Evolutionary conservation across 176 grass and related monocot genomes (phyloP).

Genomic region (Avena insularis): DNA sequence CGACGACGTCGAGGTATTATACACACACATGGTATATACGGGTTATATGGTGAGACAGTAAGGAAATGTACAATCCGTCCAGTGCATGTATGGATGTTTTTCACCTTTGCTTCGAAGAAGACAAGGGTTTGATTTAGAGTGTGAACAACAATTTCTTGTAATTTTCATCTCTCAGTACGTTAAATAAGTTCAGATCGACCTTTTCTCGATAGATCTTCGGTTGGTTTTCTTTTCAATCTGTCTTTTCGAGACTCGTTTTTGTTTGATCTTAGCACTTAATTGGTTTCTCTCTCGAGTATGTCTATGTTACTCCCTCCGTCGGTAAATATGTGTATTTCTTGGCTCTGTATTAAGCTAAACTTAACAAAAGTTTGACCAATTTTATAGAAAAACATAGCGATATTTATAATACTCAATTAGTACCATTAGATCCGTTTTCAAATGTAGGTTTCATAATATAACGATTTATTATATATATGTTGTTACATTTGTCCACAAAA

Average conservation of each 20-base stretch:
- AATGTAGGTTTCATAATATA: too few relatives aligned
- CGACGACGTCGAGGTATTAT: not conserved
- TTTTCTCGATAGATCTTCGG: not conserved
- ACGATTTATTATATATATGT: too few relatives aligned
- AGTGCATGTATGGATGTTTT: not conserved
- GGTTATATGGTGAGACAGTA: slow-evolving; percentile 8
- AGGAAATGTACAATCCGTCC: not conserved
- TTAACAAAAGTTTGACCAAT: too few relatives aligned
- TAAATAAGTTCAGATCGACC: not conserved
- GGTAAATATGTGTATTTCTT: too few relatives aligned
- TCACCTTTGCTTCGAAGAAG: not conserved
- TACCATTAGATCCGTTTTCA: too few relatives aligned
- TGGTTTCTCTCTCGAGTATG: too few relatives aligned
- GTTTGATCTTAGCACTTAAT: too few relatives aligned
- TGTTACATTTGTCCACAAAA: too few relatives aligned
- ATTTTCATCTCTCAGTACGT: not conserved
- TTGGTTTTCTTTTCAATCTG: not conserved
- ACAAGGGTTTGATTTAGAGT: not conserved
- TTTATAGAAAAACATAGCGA: too few relatives aligned
- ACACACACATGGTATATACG: not conserved
- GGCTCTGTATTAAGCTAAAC: too few relatives aligned
- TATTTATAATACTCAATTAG: too few relatives aligned
- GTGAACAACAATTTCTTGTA: not conserved
- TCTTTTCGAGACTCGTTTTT: not conserved
- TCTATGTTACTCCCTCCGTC: too few relatives aligned